Evolutionary conservation across 1,284 basidiomycete species (phyloP).

Genomic region (Cryptococcus wingfieldii): DNA sequence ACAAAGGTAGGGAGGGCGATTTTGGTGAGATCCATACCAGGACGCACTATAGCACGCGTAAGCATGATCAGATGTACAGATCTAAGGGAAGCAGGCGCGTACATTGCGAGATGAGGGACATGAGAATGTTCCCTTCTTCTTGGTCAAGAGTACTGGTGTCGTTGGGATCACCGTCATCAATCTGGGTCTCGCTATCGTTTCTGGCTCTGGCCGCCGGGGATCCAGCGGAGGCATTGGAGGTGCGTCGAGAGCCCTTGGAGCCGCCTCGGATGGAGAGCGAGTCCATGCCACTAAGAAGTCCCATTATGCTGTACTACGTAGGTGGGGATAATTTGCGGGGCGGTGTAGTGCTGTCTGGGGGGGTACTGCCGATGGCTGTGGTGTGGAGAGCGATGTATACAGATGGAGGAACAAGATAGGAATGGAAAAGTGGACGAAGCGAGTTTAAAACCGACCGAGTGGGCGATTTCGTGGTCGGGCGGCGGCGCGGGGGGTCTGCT

Average conservation of each 20-base stretch:
- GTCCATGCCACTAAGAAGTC: constrained; percentile 32
- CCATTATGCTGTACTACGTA: constrained; percentile 17
- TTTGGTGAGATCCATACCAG: constrained; percentile 90
- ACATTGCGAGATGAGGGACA: constrained; percentile 48
- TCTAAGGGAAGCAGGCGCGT: constrained; percentile 17
- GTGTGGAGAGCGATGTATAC: too few species aligned
- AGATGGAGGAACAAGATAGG: too few species aligned
- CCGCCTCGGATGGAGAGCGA: constrained; percentile 16
- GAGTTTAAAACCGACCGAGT: too few species aligned
- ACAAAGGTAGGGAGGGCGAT: constrained; percentile 94
- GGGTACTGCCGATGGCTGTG: too few species aligned
- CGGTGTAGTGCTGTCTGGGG: too few species aligned
- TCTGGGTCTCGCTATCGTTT: constrained; percentile 12
- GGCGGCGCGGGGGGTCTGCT: too few species aligned
- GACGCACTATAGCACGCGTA: constrained; percentile 72
- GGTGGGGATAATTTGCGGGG: too few species aligned
- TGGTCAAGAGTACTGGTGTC: constrained; percentile 48
- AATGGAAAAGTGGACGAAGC: too few species aligned
- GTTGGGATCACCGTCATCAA: constrained; percentile 38
- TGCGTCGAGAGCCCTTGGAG: constrained; percentile 11
- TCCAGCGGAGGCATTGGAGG: constrained; percentile 8
- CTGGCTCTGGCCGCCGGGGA: not conserved
- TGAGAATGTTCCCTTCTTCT: constrained; percentile 48
- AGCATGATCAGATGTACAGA: not conserved
- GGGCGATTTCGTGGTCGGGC: too few species aligned